Evolutionary conservation across 441 rosid species (phyloP).

Genomic region (Erodium chrysanthum): DNA sequence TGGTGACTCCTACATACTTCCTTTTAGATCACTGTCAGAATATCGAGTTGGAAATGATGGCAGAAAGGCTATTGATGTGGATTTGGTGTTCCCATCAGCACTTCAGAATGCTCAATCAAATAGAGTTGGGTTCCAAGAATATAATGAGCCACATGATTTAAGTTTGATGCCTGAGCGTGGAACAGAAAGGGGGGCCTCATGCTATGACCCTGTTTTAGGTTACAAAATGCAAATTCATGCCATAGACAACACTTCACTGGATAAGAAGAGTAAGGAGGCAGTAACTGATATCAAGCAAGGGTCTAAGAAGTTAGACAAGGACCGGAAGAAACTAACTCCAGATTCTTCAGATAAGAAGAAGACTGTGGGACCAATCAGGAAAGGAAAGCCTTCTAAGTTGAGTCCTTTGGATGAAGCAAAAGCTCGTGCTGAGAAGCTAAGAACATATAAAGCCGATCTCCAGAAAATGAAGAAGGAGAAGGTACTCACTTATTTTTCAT

Average conservation of each 20-base stretch:
- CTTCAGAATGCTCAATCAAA: conserved; percentile 33
- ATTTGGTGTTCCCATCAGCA: conserved; percentile 48
- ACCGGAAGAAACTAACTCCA: conserved; percentile 41
- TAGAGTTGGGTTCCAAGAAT: conserved; percentile 30
- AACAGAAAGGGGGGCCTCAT: conserved; percentile 38
- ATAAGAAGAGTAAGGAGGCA: conserved; percentile 36
- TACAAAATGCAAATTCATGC: conserved; percentile 47
- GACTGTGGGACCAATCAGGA: conserved; percentile 63
- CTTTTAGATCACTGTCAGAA: conserved; percentile 33
- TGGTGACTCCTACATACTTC: conserved; percentile 75
- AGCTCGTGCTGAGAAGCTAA: conserved; percentile 87
- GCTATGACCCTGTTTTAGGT: conserved; percentile 76
- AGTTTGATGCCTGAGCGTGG: conserved; percentile 70
- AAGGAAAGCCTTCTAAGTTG: conserved; percentile 65
- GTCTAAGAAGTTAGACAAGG: conserved; percentile 49
- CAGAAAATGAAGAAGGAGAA: conserved; percentile 88
- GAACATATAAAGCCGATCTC: conserved; percentile 80
- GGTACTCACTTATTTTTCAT: conserved; percentile 26
- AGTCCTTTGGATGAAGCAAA: conserved; percentile 87
- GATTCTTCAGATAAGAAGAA: conserved; percentile 52
- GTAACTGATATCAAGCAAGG: conserved; percentile 33
- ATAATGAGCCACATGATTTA: conserved; percentile 71
- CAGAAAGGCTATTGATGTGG: conserved; percentile 47
- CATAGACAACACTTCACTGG: conserved; percentile 23
- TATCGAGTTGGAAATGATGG: conserved; percentile 37